phyloP scores from a whole-genome alignment of 352 stramenopile genomes.

The Phytophthora foliorum region DNA sequence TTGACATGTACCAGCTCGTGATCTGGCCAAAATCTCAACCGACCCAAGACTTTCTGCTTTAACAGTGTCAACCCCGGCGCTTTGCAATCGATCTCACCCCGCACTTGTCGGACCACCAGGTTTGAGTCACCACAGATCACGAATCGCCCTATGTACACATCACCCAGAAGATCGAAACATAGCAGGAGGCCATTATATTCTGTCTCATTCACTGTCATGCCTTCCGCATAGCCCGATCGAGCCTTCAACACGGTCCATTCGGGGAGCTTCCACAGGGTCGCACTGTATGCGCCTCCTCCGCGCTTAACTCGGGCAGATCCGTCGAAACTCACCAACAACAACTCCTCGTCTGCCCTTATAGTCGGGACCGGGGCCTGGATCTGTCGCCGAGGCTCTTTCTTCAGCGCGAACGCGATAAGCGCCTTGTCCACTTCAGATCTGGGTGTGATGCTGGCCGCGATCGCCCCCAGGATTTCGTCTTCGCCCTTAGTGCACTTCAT shows the following conservation, averaged over 20 bases:
- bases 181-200: conserved; percentile 23
- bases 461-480: conserved; percentile 15
- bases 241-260: conserved; percentile 9
- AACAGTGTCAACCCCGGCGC: neutral
- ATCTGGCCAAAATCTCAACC: neutral
- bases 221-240: neutral
- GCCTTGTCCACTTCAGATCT: conserved; percentile 3
- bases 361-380: neutral
- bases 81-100: conserved; percentile 11
- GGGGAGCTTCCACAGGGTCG: conserved; percentile 23
- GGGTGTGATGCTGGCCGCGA: conserved; percentile 5
- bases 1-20: conserved; percentile 8
- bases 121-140: conserved; percentile 5
- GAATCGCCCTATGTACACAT: neutral
- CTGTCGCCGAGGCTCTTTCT: neutral
- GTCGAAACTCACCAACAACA: conserved; percentile 23
- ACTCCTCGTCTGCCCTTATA: neutral
- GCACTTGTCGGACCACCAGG: conserved; percentile 7
- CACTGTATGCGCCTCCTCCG: conserved; percentile 4
- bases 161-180: neutral
- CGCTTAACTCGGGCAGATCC: conserved; percentile 23
- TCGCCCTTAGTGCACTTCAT: conserved; percentile 12
- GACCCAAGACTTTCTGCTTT: neutral
- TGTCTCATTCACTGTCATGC: conserved; percentile 28
- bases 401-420: neutral